These are phyloP conservation scores for Moesziomyces antarcticus DNA, from an alignment of 1,284 basidiomycete genomes.

Conservation along the genomic window DNA sequence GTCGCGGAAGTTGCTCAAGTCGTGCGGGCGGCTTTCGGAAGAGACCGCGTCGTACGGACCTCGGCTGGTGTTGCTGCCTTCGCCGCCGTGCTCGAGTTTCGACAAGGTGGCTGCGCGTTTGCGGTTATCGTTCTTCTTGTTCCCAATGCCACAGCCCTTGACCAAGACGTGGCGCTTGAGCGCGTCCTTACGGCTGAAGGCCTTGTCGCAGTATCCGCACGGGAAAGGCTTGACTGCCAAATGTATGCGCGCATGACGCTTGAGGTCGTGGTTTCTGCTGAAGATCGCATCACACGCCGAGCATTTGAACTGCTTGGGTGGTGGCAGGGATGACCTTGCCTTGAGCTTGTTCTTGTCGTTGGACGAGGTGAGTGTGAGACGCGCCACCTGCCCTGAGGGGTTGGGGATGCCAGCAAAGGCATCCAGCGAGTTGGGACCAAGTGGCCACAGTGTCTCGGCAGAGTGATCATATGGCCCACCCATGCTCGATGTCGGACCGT, in stretches of 20 bases:
- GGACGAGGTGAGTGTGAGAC: constrained; percentile 35
- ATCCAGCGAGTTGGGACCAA: constrained; percentile 39
- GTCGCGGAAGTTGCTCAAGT: constrained; percentile 33
- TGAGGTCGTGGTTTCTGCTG: constrained; percentile 63
- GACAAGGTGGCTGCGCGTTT: constrained; percentile 38
- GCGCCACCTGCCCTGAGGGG: constrained; percentile 16
- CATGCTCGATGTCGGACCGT: constrained; percentile 11
- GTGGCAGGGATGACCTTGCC: constrained; percentile 29
- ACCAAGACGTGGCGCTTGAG: constrained; percentile 59
- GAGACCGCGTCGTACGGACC: constrained; percentile 28
- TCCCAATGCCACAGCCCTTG: constrained; percentile 54
- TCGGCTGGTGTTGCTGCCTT: constrained; percentile 9
- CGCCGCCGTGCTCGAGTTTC: constrained; percentile 35
- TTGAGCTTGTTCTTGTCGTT: constrained; percentile 35
- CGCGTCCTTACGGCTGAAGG: constrained; percentile 61
- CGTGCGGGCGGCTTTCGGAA: constrained; percentile 12
- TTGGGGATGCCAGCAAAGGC: constrained; percentile 41
- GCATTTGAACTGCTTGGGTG: constrained; percentile 56
- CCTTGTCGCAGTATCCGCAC: constrained; percentile 57
- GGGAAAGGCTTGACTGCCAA: constrained; percentile 62
- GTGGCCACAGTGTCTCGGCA: constrained; percentile 36
- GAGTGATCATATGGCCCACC: constrained; percentile 24
- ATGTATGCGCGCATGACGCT: constrained; percentile 63
- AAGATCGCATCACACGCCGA: constrained; percentile 59
- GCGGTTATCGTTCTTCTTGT: constrained; percentile 41